Base-by-base conservation (phyloP, 257 asterid genomes). In the Solanum bulbocastanum region DNA sequence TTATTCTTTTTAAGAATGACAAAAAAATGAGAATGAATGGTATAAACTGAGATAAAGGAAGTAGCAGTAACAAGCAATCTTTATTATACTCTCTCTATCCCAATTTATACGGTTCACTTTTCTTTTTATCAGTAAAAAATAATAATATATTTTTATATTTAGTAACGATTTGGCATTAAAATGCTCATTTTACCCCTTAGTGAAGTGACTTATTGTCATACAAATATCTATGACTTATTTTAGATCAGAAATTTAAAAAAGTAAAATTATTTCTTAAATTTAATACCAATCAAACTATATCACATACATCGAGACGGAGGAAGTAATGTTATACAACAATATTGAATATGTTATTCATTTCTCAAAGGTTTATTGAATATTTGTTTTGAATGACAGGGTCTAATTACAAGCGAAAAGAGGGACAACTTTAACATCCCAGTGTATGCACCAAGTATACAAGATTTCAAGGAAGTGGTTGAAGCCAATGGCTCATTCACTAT, bases 371-470 rank as follows among this genome's bases (percentile, higher is more conserved):
- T 74, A 69, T 30, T 32, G 40, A 14, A n/a, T 22, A 46, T 39
- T 16, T 56, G 73, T 74, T 56, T 83, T 35, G 33, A 9, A 39
- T 22, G 4, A 12, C 88, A 96, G 99, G 98, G 98, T 1, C 89
- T 96, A 46, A 96, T 97, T 42, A 92, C 91, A 2, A 90, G 91
- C 8, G 99, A 95, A 33, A 91, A 96, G 82, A 91, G 99, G 13
- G 99, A 97, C 93, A 89, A 72, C 76, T 97, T 97, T 93, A 97
- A 97, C 87, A 96, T 97, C 76, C 99, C 99, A 1, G 94, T 97
- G 2, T 97, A 94, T 83, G 99, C 99, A 23, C 93, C 99, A 3
- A 97, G 98, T 92, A 86, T 93, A 10, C 95, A 97, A 69, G 99
- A 97, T 42, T 97, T 97, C 92, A 93, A 91, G 92, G 98, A 97